Evolutionary conservation across 2,329 filamentous ascomycete genomes (phyloP).

Genomic region (Aspergillus hortae): DNA sequence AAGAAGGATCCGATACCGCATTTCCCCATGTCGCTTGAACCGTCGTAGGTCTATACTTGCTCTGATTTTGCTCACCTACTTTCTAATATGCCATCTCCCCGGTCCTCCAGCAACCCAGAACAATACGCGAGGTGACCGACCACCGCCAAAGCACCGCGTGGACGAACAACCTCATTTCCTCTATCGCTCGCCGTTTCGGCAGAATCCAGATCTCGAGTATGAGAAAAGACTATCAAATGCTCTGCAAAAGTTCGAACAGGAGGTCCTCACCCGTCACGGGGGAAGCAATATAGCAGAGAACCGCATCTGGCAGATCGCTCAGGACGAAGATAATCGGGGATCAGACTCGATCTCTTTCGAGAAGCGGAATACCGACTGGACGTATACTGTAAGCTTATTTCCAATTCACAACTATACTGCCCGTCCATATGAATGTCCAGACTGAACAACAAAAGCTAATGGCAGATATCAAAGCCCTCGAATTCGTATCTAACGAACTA

Average conservation of each 20-base stretch:
- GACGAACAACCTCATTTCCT: neutral
- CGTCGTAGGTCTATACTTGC: neutral
- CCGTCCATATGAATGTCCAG: no score
- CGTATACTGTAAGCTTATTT: constrained; percentile 19
- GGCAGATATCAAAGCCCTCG: constrained; percentile 22
- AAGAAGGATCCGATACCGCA: neutral
- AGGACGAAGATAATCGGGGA: constrained; percentile 18
- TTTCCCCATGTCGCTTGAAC: neutral
- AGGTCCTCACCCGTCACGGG: constrained; percentile 9
- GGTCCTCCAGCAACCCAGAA: neutral
- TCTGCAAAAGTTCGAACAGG: constrained; percentile 20
- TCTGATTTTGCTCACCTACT: neutral
- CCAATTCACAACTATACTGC: neutral
- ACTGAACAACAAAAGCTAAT: constrained; percentile 19
- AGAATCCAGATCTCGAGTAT: constrained; percentile 25
- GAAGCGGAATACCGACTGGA: constrained; percentile 25
- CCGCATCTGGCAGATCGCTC: constrained; percentile 31
- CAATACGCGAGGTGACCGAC: neutral
- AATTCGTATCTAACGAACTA: constrained; percentile 25
- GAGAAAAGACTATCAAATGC: constrained; percentile 22
- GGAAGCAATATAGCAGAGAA: constrained; percentile 11
- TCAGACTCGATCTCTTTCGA: constrained; percentile 25
- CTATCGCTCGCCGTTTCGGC: constrained; percentile 24
- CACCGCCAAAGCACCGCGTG: neutral
- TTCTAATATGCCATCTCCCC: neutral